Conservation (phyloP, 192 early-diverging fungal species). For the Coemansia sp. region DNA sequence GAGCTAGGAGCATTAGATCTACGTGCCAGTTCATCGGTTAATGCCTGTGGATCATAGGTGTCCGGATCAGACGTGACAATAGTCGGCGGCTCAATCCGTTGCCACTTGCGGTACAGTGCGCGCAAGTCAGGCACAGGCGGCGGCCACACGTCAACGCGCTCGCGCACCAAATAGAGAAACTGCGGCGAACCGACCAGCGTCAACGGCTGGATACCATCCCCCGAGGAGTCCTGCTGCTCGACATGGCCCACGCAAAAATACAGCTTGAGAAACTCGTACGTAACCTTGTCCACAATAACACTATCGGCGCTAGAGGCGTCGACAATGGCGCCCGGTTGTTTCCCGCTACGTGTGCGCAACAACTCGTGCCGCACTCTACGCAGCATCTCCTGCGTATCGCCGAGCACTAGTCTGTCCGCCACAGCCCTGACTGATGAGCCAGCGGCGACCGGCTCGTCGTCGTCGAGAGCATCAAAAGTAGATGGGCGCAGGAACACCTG, state of each 20-base stretch:
- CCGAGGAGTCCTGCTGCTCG: neutral
- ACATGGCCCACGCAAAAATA: slow-evolving; percentile 49
- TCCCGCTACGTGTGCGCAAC: slow-evolving; percentile 25
- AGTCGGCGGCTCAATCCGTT: slow-evolving; percentile 39
- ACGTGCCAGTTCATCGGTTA: slow-evolving; percentile 38
- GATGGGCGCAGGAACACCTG: slow-evolving; percentile 52
- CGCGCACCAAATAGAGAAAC: slow-evolving; percentile 52
- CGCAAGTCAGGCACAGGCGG: slow-evolving; percentile 51
- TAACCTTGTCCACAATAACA: slow-evolving; percentile 56
- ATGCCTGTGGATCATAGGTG: slow-evolving; percentile 40
- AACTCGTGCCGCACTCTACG: slow-evolving; percentile 31
- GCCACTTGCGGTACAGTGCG: slow-evolving; percentile 47
- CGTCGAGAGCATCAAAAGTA: slow-evolving; percentile 26
- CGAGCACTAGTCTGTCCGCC: neutral
- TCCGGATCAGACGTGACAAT: slow-evolving; percentile 52
- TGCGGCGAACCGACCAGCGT: slow-evolving; percentile 47
- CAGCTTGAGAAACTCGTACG: slow-evolving; percentile 57
- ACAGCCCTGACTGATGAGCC: neutral
- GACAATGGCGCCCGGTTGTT: slow-evolving; percentile 33
- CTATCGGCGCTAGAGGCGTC: slow-evolving; percentile 49
- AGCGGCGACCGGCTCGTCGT: neutral
- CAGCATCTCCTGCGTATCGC: slow-evolving; percentile 5
- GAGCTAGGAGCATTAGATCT: slow-evolving; percentile 33
- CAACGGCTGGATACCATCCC: slow-evolving; percentile 26
- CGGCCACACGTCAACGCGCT: slow-evolving; percentile 58